Conservation (phyloP, 1,284 basidiomycete species). For the Sanghuangporus sanghuang region DNA sequence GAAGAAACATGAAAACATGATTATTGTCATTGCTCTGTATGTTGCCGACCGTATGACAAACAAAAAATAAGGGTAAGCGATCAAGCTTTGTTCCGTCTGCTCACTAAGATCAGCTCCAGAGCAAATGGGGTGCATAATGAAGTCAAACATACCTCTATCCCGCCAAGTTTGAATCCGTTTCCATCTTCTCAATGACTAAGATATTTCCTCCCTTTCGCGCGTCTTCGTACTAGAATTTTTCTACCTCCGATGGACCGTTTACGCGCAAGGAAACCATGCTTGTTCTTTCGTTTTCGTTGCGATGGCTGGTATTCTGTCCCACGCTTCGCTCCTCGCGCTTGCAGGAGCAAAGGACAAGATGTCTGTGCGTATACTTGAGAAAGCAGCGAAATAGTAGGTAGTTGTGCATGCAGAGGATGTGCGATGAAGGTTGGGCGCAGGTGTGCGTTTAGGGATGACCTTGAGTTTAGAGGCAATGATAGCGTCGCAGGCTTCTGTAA, state of each 20-base stretch:
- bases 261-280: constrained; percentile 80
- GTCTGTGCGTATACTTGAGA: neutral
- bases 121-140: too few species aligned
- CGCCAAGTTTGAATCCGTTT: too few species aligned
- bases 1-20: too few species aligned
- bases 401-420: constrained; percentile 6
- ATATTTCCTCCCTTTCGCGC: constrained; percentile 55
- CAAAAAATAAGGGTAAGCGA: too few species aligned
- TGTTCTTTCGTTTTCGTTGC: constrained; percentile 82
- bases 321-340: constrained; percentile 43
- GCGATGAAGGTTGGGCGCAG: constrained; percentile 14
- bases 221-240: constrained; percentile 54
- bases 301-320: constrained; percentile 87
- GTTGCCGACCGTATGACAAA: too few species aligned
- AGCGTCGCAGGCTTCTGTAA: neutral
- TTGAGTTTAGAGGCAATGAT: neutral
- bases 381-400: constrained; percentile 6
- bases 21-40: too few species aligned
- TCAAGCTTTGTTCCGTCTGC: too few species aligned
- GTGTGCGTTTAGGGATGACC: constrained; percentile 1
- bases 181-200: constrained; percentile 41
- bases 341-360: constrained; percentile 30
- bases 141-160: too few species aligned
- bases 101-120: too few species aligned
- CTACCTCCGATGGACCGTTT: constrained; percentile 58